phyloP scores from a whole-genome alignment of 768 basidiomycete genomes.

The Pisolithus sp. region DNA sequence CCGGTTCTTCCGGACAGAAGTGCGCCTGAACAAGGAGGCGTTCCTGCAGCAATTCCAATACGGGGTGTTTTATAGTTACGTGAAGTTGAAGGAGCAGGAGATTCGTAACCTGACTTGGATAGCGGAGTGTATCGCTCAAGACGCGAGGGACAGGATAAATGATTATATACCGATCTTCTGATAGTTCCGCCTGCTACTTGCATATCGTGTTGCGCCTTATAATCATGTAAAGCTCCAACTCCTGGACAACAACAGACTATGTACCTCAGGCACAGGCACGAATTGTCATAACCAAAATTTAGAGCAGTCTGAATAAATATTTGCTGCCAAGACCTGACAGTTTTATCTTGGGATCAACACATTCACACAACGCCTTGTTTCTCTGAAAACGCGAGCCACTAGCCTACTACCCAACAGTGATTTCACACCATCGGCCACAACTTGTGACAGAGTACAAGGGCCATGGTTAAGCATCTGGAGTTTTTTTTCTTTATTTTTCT shows the following conservation, averaged over 20 bases:
- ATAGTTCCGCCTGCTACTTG: constrained; percentile 12
- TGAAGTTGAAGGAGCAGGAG: constrained; percentile 90
- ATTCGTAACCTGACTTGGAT: constrained; percentile 89
- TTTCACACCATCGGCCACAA: no score
- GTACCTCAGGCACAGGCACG: neutral
- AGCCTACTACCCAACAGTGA: no score
- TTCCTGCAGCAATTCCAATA: constrained; percentile 98
- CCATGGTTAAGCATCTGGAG: no score
- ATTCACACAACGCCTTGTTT: no score
- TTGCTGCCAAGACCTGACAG: no score
- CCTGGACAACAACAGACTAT: neutral
- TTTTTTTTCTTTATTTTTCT: no score
- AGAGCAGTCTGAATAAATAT: no score
- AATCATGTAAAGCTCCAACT: neutral
- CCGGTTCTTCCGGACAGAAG: constrained; percentile 90
- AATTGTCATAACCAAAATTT: no score
- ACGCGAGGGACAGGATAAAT: constrained; percentile 91
- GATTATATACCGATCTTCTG: constrained; percentile 91
- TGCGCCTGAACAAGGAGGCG: constrained; percentile 87
- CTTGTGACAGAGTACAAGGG: no score
- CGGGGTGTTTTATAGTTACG: constrained; percentile 86
- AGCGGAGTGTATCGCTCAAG: constrained; percentile 97
- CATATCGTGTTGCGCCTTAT: neutral
- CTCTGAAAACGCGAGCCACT: no score
- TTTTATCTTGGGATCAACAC: no score